These are phyloP conservation scores for Xerocomus brunneocitrinus DNA, from an alignment of 768 basidiomycete species.

Conservation along the genomic window DNA sequence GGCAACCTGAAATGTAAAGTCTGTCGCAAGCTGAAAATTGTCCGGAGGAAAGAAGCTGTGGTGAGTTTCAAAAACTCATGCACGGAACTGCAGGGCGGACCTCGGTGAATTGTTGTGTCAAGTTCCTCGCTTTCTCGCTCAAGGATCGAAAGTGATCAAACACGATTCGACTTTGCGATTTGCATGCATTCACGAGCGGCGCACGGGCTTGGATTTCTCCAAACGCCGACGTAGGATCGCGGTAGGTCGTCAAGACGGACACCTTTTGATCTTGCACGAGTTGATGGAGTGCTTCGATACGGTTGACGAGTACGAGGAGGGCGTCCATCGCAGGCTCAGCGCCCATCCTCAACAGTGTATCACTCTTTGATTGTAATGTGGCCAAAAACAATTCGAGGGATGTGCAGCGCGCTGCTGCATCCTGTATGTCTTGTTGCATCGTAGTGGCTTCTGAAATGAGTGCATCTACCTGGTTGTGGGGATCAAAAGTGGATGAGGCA, in stretches of 20 bases:
- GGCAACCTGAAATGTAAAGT: conserved; percentile 8
- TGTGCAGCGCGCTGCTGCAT: background rate
- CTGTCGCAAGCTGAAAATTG: conserved; percentile 8
- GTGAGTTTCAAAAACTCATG: too few species aligned
- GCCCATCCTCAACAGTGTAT: background rate
- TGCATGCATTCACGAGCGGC: conserved; percentile 3
- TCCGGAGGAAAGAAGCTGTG: background rate
- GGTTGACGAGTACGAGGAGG: conserved; percentile 2
- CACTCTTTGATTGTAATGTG: conserved; percentile 1
- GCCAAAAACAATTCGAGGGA: conserved; percentile 2
- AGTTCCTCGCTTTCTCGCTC: conserved; percentile 4
- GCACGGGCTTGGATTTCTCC: background rate
- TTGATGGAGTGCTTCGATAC: conserved; percentile 8
- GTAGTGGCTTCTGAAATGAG: background rate
- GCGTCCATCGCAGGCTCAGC: conserved; percentile 6
- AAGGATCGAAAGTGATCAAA: conserved; percentile 3
- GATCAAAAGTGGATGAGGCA: background rate
- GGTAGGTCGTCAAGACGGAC: background rate
- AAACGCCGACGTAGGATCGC: conserved; percentile 2
- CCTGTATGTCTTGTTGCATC: conserved; percentile 8
- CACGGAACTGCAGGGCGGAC: background rate
- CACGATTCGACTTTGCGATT: conserved; percentile 7
- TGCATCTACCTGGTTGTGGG: background rate
- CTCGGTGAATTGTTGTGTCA: conserved; percentile 8
- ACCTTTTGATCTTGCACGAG: background rate